These are phyloP conservation scores for Persicaria maculosa DNA, from an alignment of 148 eudicot species.

Conservation along the genomic window DNA sequence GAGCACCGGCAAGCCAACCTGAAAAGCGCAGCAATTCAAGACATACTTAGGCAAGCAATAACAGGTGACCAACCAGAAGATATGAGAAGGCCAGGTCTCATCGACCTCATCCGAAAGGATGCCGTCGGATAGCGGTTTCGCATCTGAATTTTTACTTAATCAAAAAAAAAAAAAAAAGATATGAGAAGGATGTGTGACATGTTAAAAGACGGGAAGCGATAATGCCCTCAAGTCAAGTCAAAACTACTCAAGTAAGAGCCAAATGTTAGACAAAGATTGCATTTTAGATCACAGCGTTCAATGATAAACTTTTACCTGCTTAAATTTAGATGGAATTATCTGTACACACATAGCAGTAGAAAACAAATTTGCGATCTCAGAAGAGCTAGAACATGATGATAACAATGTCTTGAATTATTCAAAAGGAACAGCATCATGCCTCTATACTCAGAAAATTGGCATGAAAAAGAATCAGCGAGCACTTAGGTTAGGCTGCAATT, in stretches of 20 bases:
- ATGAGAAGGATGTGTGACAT: no score
- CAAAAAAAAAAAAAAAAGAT: no score
- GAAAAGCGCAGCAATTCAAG: conserved; percentile 10
- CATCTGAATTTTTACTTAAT: no score
- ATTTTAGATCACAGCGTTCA: neutral
- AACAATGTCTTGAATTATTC: neutral
- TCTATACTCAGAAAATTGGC: conserved; percentile 86
- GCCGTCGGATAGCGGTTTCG: no score
- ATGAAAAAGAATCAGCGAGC: conserved; percentile 43
- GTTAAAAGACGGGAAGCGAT: no score
- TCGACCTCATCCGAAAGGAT: no score
- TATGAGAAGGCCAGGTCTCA: no score
- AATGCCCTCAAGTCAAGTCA: no score
- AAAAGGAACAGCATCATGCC: conserved; percentile 27
- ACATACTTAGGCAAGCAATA: no score
- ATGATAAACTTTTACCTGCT: conserved; percentile 50
- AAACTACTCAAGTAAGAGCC: no score
- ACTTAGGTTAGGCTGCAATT: conserved; percentile 80
- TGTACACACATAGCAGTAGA: conserved; percentile 19
- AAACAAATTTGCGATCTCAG: neutral
- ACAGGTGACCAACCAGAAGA: no score
- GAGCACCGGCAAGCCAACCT: conserved; percentile 86
- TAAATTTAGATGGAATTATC: conserved; percentile 83
- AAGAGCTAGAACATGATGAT: neutral
- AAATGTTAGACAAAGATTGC: no score